Percentiles rank a stretch among this genome's conserved stretches.
Evolutionary conservation across 2,329 filamentous ascomycete genomes (phyloP).

Genomic region (Ophiostoma himal-ulmi): DNA sequence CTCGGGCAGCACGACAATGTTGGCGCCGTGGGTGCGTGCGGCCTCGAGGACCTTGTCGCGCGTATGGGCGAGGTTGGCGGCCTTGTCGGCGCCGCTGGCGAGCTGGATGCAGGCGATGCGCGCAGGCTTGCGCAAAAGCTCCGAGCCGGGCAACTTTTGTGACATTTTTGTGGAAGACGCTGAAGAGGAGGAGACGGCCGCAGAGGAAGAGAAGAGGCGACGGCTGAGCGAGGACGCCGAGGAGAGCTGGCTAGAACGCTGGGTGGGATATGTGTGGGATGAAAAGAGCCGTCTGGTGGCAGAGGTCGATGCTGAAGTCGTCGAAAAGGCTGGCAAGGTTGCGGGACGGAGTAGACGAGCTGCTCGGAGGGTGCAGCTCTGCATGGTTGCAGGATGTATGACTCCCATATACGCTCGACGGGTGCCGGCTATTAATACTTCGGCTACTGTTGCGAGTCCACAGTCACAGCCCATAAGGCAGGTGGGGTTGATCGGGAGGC

Average conservation of each 20-base stretch:
- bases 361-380: not conserved
- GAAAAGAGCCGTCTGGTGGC: not conserved
- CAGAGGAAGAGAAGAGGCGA: not conserved
- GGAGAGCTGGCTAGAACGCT: not conserved
- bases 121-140: slow-evolving; percentile 65
- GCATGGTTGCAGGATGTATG: slow-evolving; percentile 1
- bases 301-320: not conserved
- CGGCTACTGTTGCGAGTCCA: not conserved
- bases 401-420: not conserved
- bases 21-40: slow-evolving; percentile 62
- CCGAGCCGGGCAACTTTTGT: slow-evolving; percentile 27
- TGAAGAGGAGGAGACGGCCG: not conserved
- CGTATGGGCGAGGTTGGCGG: slow-evolving; percentile 74
- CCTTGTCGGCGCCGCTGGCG: slow-evolving; percentile 74
- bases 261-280: not conserved
- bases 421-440: not conserved
- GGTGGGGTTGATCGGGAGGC: slow-evolving; percentile 9
- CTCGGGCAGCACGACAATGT: slow-evolving; percentile 87
- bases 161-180: not conserved
- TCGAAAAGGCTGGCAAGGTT: not conserved
- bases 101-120: slow-evolving; percentile 80
- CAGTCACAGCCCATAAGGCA: not conserved
- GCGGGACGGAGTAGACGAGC: not conserved
- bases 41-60: slow-evolving; percentile 78
- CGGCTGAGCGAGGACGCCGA: not conserved